phyloP scores from a whole-genome alignment of 441 rosid species.

The Gossypium trilobum region DNA sequence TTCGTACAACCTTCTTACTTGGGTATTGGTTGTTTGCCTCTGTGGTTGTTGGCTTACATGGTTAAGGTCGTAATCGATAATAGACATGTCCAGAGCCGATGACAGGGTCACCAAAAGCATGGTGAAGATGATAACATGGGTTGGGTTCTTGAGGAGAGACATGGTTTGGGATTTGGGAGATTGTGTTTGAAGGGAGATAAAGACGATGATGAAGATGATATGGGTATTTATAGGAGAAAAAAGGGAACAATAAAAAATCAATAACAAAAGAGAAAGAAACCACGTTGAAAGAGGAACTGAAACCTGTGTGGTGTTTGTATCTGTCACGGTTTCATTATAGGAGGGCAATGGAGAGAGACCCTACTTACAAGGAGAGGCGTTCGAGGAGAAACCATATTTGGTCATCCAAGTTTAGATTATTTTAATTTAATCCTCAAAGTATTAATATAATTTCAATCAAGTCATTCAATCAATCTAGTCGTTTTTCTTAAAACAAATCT shows the following conservation, averaged over 20 bases:
- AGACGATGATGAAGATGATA: neutral
- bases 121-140: slow-evolving; percentile 8
- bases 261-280: neutral
- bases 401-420: neutral
- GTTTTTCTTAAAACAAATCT: too few species aligned
- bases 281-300: neutral
- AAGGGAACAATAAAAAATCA: neutral
- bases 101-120: neutral
- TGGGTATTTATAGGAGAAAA: neutral
- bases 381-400: neutral
- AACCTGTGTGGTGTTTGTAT: neutral
- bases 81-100: slow-evolving; percentile 27
- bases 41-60: neutral
- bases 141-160: slow-evolving; percentile 12
- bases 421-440: too few species aligned
- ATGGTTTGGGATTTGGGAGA: neutral
- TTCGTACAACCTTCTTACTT: slow-evolving; percentile 29
- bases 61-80: slow-evolving; percentile 21
- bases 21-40: slow-evolving; percentile 13
- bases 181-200: neutral
- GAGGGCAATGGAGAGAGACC: neutral
- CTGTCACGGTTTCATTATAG: neutral
- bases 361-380: neutral
- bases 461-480: too few species aligned
- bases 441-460: too few species aligned